Conservation (phyloP, 2,329 filamentous ascomycete genomes). For the Penicillium brevicompactum region DNA sequence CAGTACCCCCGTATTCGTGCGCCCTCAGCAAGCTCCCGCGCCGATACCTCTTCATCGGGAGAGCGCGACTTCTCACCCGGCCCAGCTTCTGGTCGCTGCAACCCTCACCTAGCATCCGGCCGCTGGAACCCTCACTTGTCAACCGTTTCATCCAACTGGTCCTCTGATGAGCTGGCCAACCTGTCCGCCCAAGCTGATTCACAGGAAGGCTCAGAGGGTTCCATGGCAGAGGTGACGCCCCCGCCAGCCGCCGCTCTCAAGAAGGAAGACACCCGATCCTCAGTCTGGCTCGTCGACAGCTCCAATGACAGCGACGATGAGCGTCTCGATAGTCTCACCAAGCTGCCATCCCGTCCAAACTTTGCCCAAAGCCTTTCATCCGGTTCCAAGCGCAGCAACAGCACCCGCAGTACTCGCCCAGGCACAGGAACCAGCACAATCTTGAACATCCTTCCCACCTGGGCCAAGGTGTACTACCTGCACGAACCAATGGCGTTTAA, state of each 20-base stretch:
- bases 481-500: slow-evolving; percentile 61
- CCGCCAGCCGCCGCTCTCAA: slow-evolving; percentile 27
- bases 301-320: slow-evolving; percentile 36
- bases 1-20: slow-evolving; percentile 42
- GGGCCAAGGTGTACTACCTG: slow-evolving; percentile 68
- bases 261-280: slow-evolving; percentile 29
- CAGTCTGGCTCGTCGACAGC: slow-evolving; percentile 39
- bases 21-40: slow-evolving; percentile 45
- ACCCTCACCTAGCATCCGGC: slow-evolving; percentile 21
- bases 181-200: slow-evolving; percentile 26
- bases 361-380: slow-evolving; percentile 46
- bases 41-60: slow-evolving; percentile 33
- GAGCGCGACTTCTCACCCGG: slow-evolving; percentile 37
- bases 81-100: slow-evolving; percentile 37
- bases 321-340: slow-evolving; percentile 39
- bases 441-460: slow-evolving; percentile 48
- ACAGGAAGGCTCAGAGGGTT: slow-evolving; percentile 11
- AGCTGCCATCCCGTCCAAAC: slow-evolving; percentile 36
- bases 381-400: slow-evolving; percentile 43
- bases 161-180: slow-evolving; percentile 35
- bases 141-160: slow-evolving; percentile 48
- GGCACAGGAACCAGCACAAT: slow-evolving; percentile 50
- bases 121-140: slow-evolving; percentile 48
- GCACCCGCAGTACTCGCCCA: slow-evolving; percentile 37
- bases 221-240: slow-evolving; percentile 25